Conservation (phyloP, 495 filamentous ascomycete species). For the Lasiosphaeris hirsuta region DNA sequence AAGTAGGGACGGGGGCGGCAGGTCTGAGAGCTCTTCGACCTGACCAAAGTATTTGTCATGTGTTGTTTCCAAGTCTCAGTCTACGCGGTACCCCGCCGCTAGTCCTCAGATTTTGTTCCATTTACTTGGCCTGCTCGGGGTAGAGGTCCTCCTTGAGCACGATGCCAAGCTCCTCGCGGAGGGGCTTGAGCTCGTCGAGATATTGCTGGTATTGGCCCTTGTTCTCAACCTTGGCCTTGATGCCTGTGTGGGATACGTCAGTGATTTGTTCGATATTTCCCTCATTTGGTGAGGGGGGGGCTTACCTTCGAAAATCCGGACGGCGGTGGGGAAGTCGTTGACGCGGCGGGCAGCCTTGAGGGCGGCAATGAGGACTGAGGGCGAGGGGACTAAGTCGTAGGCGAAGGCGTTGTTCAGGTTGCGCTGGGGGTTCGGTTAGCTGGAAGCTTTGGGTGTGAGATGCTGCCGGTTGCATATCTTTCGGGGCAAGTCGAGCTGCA, state of each 20-base stretch:
- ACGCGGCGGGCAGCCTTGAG: conserved; percentile 89
- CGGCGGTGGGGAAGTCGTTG: conserved; percentile 97
- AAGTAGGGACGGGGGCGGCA: too few relatives aligned
- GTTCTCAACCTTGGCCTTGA: conserved; percentile 99
- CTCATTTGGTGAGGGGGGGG: neutral
- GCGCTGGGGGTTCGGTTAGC: conserved; percentile 54
- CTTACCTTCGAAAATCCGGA: conserved; percentile 95
- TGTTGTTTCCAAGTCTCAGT: too few relatives aligned
- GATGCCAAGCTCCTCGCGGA: conserved; percentile 92
- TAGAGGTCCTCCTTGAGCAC: conserved; percentile 91
- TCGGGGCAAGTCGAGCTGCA: neutral
- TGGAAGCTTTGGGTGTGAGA: neutral
- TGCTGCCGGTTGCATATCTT: too few relatives aligned
- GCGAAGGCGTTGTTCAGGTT: conserved; percentile 99
- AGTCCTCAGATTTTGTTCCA: neutral
- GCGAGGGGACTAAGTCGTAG: conserved; percentile 97
- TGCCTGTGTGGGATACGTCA: conserved; percentile 53
- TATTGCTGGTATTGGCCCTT: conserved; percentile 97
- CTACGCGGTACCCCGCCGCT: neutral
- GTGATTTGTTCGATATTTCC: conserved; percentile 5
- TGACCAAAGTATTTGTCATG: too few relatives aligned
- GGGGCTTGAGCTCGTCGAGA: conserved; percentile 82
- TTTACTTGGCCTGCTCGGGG: conserved; percentile 62
- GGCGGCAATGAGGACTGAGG: conserved; percentile 86
- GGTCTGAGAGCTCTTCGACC: too few relatives aligned